phyloP scores from a whole-genome alignment of 192 early-diverging fungal species.

The Coemansia sp. region DNA sequence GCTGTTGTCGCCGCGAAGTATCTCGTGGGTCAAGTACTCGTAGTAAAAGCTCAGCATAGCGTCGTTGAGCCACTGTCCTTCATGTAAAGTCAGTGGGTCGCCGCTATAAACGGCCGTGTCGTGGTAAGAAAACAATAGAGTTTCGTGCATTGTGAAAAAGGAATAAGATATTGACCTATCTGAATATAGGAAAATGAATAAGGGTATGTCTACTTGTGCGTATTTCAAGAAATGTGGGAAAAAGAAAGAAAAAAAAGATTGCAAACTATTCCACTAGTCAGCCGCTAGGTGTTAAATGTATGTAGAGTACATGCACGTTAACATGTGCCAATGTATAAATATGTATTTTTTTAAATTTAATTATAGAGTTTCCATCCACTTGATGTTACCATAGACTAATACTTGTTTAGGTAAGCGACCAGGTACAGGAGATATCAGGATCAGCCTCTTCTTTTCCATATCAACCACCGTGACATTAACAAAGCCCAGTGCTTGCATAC shows the following conservation, averaged over 20 bases:
- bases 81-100: slow-evolving; percentile 39
- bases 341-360: neutral
- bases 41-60: slow-evolving; percentile 52
- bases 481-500: slow-evolving; percentile 68
- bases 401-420: slow-evolving; percentile 85
- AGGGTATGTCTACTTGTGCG: neutral
- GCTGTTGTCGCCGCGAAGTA: slow-evolving; percentile 26
- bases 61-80: slow-evolving; percentile 51
- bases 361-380: slow-evolving; percentile 85
- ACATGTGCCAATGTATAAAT: slow-evolving; percentile 1
- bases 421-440: slow-evolving; percentile 84
- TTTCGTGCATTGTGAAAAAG: neutral
- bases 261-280: neutral
- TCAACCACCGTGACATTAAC: slow-evolving; percentile 68
- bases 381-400: slow-evolving; percentile 80
- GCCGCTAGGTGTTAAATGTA: neutral
- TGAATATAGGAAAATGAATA: neutral
- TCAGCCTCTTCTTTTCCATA: slow-evolving; percentile 79
- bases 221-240: neutral
- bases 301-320: neutral
- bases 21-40: slow-evolving; percentile 47
- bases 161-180: neutral
- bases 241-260: neutral
- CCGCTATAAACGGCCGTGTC: slow-evolving; percentile 30
- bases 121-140: slow-evolving; percentile 40